Base-by-base conservation (phyloP, 2,329 filamentous ascomycete genomes). In the Venturia oleaginea region DNA sequence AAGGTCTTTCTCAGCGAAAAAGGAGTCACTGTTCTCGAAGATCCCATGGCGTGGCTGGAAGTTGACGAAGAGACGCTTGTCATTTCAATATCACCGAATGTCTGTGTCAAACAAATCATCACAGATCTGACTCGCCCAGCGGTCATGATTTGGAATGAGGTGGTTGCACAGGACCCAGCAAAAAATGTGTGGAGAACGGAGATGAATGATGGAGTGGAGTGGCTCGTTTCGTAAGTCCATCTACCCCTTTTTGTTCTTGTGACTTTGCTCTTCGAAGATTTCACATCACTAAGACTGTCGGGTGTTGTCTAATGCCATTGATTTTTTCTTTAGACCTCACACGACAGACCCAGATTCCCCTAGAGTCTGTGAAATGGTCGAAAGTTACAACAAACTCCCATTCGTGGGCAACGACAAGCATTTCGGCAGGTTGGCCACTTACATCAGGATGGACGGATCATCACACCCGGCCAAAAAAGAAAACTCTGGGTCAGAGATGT, bases 31-130 rank as follows among this genome's bases (percentile, higher is more conserved):
- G 68, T 74, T n/a, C 22, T 75, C 1, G 65, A 72, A 1, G 70
- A 76, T 64, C 74, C 75, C 0, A 42, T 67, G 4, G 76, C 73
- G 3, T 78, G 77, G 64, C 67, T 76, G 0, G 72, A 74, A 62
- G 64, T 77, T 0, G 73, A 78, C 64, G 70, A 74, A 5, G 64
- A 72, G n/a, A 74, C 75, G 15, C 61, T 76, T 34, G 73, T 78
- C n/a, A 68, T 78, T 63, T 75, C 75, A 0, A 65, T 72, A 11
- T 71, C 70, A 40, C 66, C 74, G 1, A 69, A 72, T 51, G 69
- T 74, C 0, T 73, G 76, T 0, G 69, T 76, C 6, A 75, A 73
- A 59, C 73, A 78, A 65, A 72, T 77, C 30, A 68, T 78, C 42
- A 71, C 73, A n/a, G 76, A 78, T 67, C 68, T 75, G 13, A 71